phyloP scores from a whole-genome alignment of 192 early-diverging fungal species.

The Dissophora ornata region DNA sequence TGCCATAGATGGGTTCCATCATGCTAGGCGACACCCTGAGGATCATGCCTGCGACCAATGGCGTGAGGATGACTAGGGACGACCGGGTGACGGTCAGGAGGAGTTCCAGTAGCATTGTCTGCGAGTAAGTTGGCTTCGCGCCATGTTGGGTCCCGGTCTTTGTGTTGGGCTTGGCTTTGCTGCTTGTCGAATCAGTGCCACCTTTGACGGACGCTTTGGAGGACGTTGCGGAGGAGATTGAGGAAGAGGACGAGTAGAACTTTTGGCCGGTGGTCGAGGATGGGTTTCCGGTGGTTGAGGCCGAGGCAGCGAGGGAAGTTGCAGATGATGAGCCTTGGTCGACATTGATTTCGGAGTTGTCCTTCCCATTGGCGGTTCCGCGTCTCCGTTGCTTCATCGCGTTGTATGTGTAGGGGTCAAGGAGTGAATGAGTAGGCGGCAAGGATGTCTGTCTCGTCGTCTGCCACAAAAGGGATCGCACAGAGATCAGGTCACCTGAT shows the following conservation, averaged over 20 bases:
- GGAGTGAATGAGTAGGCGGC: too few species aligned
- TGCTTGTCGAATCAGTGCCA: background rate
- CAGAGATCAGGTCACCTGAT: too few species aligned
- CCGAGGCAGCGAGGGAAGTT: conserved; percentile 3
- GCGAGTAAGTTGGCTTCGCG: conserved; percentile 26
- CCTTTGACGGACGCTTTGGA: background rate
- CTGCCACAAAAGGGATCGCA: too few species aligned
- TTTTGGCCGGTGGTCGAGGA: background rate
- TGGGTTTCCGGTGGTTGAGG: conserved; percentile 1
- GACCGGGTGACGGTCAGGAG: conserved; percentile 52
- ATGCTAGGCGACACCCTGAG: conserved; percentile 65
- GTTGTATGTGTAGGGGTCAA: background rate
- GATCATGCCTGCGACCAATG: conserved; percentile 56
- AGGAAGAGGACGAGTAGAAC: conserved; percentile 17
- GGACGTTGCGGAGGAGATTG: background rate
- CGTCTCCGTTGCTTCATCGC: conserved; percentile 25
- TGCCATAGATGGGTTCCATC: conserved; percentile 76
- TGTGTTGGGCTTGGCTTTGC: background rate
- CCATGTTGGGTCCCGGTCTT: background rate
- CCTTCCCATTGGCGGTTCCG: conserved; percentile 2
- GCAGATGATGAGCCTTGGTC: conserved; percentile 10
- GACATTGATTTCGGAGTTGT: background rate
- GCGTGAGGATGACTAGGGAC: conserved; percentile 55
- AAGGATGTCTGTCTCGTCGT: too few species aligned
- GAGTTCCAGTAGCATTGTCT: conserved; percentile 50